phyloP scores from a whole-genome alignment of 352 stramenopile species.

The Phytophthora colocasiae region DNA sequence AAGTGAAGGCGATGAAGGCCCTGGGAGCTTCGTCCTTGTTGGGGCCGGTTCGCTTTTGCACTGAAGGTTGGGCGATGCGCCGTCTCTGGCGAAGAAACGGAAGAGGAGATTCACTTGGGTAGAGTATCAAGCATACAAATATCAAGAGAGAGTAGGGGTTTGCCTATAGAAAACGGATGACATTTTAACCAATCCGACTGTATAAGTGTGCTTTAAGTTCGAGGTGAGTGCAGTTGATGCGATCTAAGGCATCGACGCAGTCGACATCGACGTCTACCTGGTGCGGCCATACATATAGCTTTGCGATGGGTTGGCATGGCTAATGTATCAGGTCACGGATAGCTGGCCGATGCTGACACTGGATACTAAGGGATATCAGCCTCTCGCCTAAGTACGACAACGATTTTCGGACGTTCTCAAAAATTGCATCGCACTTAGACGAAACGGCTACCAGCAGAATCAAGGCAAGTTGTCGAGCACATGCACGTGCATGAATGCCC shows the following conservation, averaged over 20 bases:
- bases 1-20: constrained; percentile 2
- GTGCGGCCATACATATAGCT: not conserved
- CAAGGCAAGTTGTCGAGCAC: no score
- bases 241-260: not conserved
- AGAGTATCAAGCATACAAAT: constrained; percentile 1
- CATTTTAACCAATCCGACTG: no score
- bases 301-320: constrained; percentile 19
- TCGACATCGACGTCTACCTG: no score
- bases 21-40: not conserved
- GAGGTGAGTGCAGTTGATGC: no score
- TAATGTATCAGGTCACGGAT: constrained; percentile 25
- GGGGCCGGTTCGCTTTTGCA: constrained; percentile 25
- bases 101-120: constrained; percentile 16
- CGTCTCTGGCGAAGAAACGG: constrained; percentile 27
- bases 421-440: constrained; percentile 1
- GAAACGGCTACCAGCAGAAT: constrained; percentile 3
- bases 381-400: constrained; percentile 1
- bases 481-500: no score
- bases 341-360: not conserved
- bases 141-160: constrained; percentile 3
- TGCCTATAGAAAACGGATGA: not conserved
- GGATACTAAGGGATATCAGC: constrained; percentile 22
- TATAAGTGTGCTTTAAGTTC: no score
- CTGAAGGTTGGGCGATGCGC: constrained; percentile 24
- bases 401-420: constrained; percentile 7